phyloP scores from a whole-genome alignment of 441 rosid species.

The Pelargonium cotyledonis region DNA sequence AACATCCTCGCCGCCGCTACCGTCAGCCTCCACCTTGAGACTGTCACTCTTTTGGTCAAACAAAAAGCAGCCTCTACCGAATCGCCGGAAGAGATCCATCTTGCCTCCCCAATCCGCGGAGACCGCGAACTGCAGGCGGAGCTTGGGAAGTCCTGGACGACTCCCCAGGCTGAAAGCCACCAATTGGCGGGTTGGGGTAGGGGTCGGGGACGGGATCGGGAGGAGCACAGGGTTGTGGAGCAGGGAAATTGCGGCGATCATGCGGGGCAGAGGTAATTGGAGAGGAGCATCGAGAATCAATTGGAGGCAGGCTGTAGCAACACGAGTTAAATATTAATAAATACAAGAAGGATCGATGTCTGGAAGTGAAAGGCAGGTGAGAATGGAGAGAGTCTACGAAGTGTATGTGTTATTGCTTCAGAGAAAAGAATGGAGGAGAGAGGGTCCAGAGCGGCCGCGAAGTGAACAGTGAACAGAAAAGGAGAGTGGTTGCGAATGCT shows the following conservation, averaged over 20 bases:
- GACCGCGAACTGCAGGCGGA: slow-evolving; percentile 10
- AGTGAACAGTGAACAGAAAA: background rate
- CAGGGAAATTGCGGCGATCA: slow-evolving; percentile 30
- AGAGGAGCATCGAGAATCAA: slow-evolving; percentile 18
- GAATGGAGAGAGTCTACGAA: background rate
- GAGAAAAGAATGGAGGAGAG: background rate
- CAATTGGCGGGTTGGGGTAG: background rate
- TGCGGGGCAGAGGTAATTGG: slow-evolving; percentile 26
- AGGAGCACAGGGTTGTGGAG: slow-evolving; percentile 5
- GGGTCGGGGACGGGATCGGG: background rate
- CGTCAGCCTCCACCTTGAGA: slow-evolving; percentile 42
- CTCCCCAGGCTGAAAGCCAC: background rate
- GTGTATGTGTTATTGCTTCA: background rate
- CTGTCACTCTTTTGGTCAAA: slow-evolving; percentile 23
- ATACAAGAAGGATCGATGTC: background rate
- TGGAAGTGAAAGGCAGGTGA: background rate
- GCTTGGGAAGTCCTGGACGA: background rate
- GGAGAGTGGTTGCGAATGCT: too few relatives aligned
- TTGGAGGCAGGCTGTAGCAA: background rate
- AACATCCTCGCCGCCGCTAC: slow-evolving; percentile 58
- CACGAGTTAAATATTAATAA: background rate
- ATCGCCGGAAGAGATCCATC: slow-evolving; percentile 37
- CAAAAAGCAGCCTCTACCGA: slow-evolving; percentile 46
- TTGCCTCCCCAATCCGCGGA: slow-evolving; percentile 19
- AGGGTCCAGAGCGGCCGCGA: background rate